Evolutionary conservation across 2,329 filamentous ascomycete species (phyloP).

Genomic region (Uncinocarpus reesii): DNA sequence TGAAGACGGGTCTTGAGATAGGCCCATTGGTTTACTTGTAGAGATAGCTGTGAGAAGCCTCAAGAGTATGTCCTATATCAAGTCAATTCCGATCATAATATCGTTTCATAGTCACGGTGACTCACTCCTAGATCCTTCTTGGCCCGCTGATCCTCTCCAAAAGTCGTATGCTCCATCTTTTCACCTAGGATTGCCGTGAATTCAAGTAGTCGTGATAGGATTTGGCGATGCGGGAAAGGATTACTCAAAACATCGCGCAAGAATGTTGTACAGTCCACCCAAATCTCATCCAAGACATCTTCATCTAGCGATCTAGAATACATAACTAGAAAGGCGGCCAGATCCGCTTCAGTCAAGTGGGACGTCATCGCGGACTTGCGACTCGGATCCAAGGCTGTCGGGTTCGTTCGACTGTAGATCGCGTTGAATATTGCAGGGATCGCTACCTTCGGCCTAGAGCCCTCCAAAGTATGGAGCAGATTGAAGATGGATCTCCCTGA

Average conservation of each 20-base stretch:
- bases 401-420: constrained; percentile 88
- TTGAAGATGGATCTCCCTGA: constrained; percentile 63
- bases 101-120: constrained; percentile 18
- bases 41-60: constrained; percentile 86
- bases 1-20: constrained; percentile 48
- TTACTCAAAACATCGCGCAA: constrained; percentile 82
- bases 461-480: constrained; percentile 80
- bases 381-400: constrained; percentile 62
- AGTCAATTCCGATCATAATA: constrained; percentile 18
- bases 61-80: constrained; percentile 67
- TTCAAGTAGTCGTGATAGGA: constrained; percentile 72
- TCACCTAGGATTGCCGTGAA: constrained; percentile 83
- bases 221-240: constrained; percentile 88
- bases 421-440: constrained; percentile 93
- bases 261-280: constrained; percentile 87
- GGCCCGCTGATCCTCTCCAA: constrained; percentile 89
- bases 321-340: constrained; percentile 80
- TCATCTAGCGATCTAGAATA: constrained; percentile 87
- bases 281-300: constrained; percentile 96
- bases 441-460: constrained; percentile 79
- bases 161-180: constrained; percentile 96
- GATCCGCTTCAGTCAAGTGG: constrained; percentile 67
- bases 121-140: constrained; percentile 74
- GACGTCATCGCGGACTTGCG: constrained; percentile 84
- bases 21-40: constrained; percentile 70